phyloP scores from a whole-genome alignment of 2,329 filamentous ascomycete genomes.

The Diplodia mutila region DNA sequence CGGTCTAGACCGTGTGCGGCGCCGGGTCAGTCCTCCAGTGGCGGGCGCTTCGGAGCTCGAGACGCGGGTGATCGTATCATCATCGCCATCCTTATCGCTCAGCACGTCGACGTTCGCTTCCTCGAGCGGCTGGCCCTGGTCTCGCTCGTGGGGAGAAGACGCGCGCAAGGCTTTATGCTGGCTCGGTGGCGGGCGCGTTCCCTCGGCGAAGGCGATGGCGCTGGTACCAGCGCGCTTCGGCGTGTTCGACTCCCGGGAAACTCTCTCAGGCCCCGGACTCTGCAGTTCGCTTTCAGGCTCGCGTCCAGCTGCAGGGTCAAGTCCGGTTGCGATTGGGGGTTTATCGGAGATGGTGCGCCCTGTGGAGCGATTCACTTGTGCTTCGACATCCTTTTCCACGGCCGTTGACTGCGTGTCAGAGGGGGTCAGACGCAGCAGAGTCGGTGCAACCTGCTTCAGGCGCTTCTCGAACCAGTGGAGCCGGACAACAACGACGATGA shows the following conservation, averaged over 20 bases:
- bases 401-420: not conserved
- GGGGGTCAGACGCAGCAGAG: slow-evolving; percentile 29
- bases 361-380: not conserved
- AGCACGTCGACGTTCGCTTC: not conserved
- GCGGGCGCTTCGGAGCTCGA: not conserved
- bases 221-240: not conserved
- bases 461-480: slow-evolving; percentile 55
- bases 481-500: slow-evolving; percentile 53
- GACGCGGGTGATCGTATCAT: not conserved
- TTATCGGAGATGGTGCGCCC: not conserved
- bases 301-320: no score
- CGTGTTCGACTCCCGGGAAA: no score
- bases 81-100: not conserved
- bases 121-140: not conserved
- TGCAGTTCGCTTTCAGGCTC: not conserved
- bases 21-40: not conserved
- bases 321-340: not conserved
- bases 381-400: not conserved
- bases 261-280: no score
- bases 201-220: not conserved
- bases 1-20: not conserved
- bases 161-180: not conserved
- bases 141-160: not conserved
- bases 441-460: slow-evolving; percentile 43
- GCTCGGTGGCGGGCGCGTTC: not conserved